These are phyloP conservation scores for Glycine latifolia DNA, from an alignment of 306 rosid genomes.

Conservation along the genomic window DNA sequence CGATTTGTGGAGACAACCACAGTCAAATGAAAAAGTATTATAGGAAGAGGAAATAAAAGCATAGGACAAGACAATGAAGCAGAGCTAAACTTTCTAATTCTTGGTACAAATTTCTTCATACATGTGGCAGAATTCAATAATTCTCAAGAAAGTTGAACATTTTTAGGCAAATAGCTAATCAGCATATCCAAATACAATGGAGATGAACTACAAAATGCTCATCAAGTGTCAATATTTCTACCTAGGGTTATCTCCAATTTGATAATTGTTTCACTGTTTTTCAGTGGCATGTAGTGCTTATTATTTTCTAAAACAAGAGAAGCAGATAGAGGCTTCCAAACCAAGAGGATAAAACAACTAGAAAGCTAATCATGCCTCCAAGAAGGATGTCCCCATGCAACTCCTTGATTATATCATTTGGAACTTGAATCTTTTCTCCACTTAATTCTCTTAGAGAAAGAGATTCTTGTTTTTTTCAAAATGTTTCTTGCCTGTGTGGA, in stretches of 20 bases:
- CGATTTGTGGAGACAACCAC: slow-evolving; percentile 47
- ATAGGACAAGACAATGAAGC: slow-evolving; percentile 39
- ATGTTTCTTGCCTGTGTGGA: not conserved
- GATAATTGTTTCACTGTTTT: slow-evolving; percentile 38
- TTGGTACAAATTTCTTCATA: not conserved
- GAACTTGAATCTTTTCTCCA: slow-evolving; percentile 22
- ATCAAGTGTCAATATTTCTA: slow-evolving; percentile 21
- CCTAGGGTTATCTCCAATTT: slow-evolving; percentile 10
- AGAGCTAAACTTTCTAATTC: slow-evolving; percentile 13
- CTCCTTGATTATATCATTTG: not conserved
- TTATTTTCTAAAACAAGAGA: slow-evolving; percentile 3
- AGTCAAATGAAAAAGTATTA: slow-evolving; percentile 38
- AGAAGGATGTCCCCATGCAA: slow-evolving; percentile 37
- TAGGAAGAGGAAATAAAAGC: slow-evolving; percentile 20
- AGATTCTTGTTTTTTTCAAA: not conserved
- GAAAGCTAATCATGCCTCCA: slow-evolving; percentile 34
- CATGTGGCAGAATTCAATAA: slow-evolving; percentile 26
- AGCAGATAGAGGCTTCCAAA: slow-evolving; percentile 21
- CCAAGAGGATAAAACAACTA: slow-evolving; percentile 19
- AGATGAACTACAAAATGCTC: slow-evolving; percentile 15
- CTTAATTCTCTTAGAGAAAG: not conserved
- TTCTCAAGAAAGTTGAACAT: slow-evolving; percentile 9
- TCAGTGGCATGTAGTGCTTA: not conserved
- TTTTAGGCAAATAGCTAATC: slow-evolving; percentile 17
- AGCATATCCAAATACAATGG: slow-evolving; percentile 19